Percentiles rank a stretch among this genome's conserved stretches.
phyloP scores from a whole-genome alignment of 2,329 filamentous ascomycete species.

The Stagonosporopsis tanaceti region DNA sequence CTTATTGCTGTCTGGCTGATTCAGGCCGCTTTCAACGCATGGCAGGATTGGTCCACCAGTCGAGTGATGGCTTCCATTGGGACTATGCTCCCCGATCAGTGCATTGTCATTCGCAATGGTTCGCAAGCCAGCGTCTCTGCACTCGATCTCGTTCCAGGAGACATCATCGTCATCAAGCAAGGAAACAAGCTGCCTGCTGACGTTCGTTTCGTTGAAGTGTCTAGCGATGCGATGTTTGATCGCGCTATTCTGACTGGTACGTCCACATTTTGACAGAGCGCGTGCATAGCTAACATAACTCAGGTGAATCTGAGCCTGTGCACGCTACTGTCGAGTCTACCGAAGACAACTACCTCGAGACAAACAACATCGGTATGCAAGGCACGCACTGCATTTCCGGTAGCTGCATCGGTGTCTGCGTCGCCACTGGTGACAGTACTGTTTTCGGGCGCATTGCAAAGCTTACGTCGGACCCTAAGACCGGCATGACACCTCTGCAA shows the following conservation, averaged over 20 bases:
- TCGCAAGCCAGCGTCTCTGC: conserved; percentile 59
- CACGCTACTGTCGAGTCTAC: conserved; percentile 67
- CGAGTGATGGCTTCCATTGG: conserved; percentile 82
- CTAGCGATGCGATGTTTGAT: conserved; percentile 75
- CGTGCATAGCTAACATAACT: conserved; percentile 12
- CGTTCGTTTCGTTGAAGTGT: conserved; percentile 73
- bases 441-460: conserved; percentile 80
- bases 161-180: conserved; percentile 71
- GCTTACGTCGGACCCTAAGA: conserved; percentile 73
- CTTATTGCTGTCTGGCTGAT: conserved; percentile 72
- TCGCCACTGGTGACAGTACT: conserved; percentile 75
- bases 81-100: conserved; percentile 79
- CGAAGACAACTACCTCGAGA: conserved; percentile 79
- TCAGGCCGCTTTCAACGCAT: conserved; percentile 65
- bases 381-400: conserved; percentile 81
- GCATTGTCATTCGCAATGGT: conserved; percentile 69
- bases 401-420: conserved; percentile 70
- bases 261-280: neutral
- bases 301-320: conserved; percentile 71
- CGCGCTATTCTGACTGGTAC: conserved; percentile 74
- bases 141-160: conserved; percentile 73
- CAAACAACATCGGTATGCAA: conserved; percentile 76
- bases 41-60: conserved; percentile 75
- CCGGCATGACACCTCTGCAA: conserved; percentile 73
- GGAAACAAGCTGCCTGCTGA: conserved; percentile 80